Conservation (phyloP, 2,329 filamentous ascomycete species). For the Aspergillus sp. region DNA sequence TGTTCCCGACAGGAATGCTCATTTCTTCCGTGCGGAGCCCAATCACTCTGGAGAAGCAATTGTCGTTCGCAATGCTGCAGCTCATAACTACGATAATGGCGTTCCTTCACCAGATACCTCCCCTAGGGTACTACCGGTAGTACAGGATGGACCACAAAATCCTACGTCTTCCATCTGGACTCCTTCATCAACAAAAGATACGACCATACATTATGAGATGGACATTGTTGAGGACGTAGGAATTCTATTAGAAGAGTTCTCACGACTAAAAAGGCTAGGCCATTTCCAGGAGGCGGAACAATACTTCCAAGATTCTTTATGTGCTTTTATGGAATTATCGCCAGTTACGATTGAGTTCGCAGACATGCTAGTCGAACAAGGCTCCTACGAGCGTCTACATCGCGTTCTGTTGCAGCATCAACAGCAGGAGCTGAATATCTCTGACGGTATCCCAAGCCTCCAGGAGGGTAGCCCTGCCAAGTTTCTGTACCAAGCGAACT, state of each 20-base stretch:
- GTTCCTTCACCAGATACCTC: accelerated
- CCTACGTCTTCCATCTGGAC: background rate
- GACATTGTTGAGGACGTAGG: background rate
- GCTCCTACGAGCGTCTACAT: background rate
- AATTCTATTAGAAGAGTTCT: background rate
- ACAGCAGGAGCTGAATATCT: background rate
- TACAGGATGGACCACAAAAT: background rate
- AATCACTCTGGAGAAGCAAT: background rate
- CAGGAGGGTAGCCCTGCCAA: background rate
- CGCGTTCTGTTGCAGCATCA: background rate
- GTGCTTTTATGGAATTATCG: constrained; percentile 4
- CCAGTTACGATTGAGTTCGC: constrained; percentile 15
- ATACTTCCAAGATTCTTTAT: background rate
- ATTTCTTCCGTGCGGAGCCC: background rate
- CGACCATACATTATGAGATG: background rate
- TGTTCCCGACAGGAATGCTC: background rate
- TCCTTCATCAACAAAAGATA: background rate
- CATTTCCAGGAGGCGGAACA: background rate
- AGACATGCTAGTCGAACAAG: constrained; percentile 20
- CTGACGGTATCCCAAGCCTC: background rate
- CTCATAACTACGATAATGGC: accelerated
- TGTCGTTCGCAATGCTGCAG: background rate
- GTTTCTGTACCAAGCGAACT: background rate
- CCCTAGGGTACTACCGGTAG: no score
- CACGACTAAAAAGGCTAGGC: background rate